Base-by-base conservation (phyloP, 1,284 basidiomycete genomes). In the Peniophora sp. region DNA sequence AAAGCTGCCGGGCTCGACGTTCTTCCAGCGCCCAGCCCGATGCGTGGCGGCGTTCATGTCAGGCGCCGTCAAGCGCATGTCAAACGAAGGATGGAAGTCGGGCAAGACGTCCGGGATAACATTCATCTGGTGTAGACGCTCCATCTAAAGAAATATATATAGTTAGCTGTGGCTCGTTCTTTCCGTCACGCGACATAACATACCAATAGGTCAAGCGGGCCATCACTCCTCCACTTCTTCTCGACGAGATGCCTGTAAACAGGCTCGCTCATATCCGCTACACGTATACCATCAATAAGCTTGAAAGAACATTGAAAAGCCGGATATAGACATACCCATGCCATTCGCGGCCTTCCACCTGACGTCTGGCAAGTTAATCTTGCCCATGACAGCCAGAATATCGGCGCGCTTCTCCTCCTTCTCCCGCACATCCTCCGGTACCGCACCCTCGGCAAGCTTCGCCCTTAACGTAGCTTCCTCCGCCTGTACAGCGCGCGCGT, bases 21-120 rank as follows among this genome's bases (percentile, higher is more conserved):
- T 69, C 57, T 67, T 70, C 55, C 19, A 20, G 68, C 71, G 35
- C 67, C 71, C 20, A 67, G 64, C 55, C 70, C 71, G 32, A 63
- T 60, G 58, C 61, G 64, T 58, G 22, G 64, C 50, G 11, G 66
- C 69, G 49, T 60, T 61, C 1, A 60, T 65, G 58, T 65, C 64
- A 5, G 70, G 77, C 56, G 80, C 78, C 11, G 76, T 74, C 43
- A 93, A 61, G 52, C 81, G 83, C 3, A 94, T 67, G 63, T 95
- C 89, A 20, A 89, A 64, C 9, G 79, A 79, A 0, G 93, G 92
- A 48, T 78, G 78, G 17, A 96, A 66, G 32, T 72, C 71, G 0
- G 90, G 81, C 6, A 97, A 65, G 1, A 95, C 70, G 64, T 98
- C 96, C 0, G 96, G 95, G 2, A 97, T 74, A 49, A 98, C 83